Evolutionary conservation across 2,329 filamentous ascomycete genomes (phyloP).

Genomic region (Trichoderma arundinaceum): DNA sequence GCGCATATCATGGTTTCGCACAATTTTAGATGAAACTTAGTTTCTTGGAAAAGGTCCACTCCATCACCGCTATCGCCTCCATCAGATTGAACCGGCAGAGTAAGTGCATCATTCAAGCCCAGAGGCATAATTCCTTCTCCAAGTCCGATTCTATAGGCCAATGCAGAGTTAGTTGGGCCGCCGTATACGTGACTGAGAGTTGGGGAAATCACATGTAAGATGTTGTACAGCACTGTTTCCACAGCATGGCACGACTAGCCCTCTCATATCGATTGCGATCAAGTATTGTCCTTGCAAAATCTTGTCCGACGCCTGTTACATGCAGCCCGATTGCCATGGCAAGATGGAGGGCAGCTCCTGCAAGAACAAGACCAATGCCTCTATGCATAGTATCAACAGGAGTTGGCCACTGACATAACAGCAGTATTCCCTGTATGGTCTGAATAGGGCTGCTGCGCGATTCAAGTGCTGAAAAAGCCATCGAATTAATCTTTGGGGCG

Average conservation of each 20-base stretch:
- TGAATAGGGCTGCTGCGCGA: constrained; percentile 32
- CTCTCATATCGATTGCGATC: constrained; percentile 32
- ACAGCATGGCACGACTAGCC: constrained; percentile 17
- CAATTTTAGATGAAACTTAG: constrained; percentile 1
- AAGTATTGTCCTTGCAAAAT: constrained; percentile 48
- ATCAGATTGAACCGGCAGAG: constrained; percentile 5
- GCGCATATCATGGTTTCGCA: constrained; percentile 25
- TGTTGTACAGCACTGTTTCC: constrained; percentile 20
- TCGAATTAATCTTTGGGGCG: constrained; percentile 43
- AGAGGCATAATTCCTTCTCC: constrained; percentile 17
- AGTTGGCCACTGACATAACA: constrained; percentile 49
- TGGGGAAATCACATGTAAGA: constrained; percentile 43
- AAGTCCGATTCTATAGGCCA: constrained; percentile 7
- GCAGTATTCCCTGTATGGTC: constrained; percentile 47
- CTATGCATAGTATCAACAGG: constrained; percentile 50
- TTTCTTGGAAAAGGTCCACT: neutral
- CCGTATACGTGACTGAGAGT: constrained; percentile 7
- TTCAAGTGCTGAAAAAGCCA: constrained; percentile 45
- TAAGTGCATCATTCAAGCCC: constrained; percentile 18
- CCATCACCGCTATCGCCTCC: constrained; percentile 3
- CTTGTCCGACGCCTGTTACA: constrained; percentile 46
- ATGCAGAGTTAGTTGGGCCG: neutral
- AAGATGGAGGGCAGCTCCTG: constrained; percentile 48
- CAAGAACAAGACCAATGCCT: constrained; percentile 47
- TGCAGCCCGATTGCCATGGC: constrained; percentile 50